These are phyloP conservation scores for Fomitopsis schrenkii DNA, from an alignment of 1,284 basidiomycete species.

Conservation along the genomic window DNA sequence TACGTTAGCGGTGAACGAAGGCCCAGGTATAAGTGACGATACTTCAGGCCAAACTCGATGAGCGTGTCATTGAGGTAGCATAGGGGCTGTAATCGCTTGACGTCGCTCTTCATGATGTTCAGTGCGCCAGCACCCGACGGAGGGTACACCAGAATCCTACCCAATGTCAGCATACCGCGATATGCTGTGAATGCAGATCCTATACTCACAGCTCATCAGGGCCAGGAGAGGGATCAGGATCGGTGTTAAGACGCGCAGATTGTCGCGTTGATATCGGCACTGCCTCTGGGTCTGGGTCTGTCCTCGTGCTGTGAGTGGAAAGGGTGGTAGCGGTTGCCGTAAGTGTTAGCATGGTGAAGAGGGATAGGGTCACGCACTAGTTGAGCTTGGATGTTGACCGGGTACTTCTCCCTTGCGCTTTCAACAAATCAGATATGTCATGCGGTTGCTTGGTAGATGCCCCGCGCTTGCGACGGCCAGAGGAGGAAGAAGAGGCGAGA, in stretches of 20 bases:
- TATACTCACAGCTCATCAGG: neutral
- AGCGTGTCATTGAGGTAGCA: conserved; percentile 95
- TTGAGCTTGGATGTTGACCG: neutral
- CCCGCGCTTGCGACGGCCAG: neutral
- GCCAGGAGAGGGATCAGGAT: neutral
- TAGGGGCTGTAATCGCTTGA: conserved; percentile 65
- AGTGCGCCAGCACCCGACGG: conserved; percentile 66
- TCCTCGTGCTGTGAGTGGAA: neutral
- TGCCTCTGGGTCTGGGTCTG: neutral
- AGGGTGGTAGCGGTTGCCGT: neutral
- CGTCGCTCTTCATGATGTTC: conserved; percentile 76
- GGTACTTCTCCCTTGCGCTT: neutral
- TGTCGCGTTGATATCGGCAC: neutral
- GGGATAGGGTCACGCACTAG: neutral
- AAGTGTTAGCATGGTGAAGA: neutral
- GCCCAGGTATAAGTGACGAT: conserved; percentile 24
- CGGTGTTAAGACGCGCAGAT: neutral
- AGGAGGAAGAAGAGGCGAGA: neutral
- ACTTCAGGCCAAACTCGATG: conserved; percentile 95
- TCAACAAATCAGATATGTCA: neutral
- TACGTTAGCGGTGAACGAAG: neutral
- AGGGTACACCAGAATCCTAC: conserved; percentile 76
- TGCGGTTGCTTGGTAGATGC: neutral
- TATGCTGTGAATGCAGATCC: neutral
- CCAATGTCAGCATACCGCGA: too few relatives aligned